A percentile compares a stretch with the other conserved stretches of the same genome.
These are phyloP conservation scores for Russula dissimulans DNA, from an alignment of 768 basidiomycete species.

Conservation along the genomic window DNA sequence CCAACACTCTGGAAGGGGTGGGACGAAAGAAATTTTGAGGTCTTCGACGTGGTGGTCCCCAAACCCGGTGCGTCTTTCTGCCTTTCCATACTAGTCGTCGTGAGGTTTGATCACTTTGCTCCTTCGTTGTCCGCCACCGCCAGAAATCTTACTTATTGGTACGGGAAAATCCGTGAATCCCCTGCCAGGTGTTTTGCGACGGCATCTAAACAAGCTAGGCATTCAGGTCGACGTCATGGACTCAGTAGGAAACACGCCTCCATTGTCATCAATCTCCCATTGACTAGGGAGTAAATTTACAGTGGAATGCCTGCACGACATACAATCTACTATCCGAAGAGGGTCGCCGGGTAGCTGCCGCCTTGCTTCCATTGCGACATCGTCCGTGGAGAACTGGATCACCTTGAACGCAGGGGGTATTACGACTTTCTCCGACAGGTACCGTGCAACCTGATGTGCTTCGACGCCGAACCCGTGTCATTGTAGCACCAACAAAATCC, in stretches of 20 bases:
- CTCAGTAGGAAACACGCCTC: conserved; percentile 38
- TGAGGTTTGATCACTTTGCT: background rate
- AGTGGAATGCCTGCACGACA: conserved; percentile 92
- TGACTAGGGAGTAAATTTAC: background rate
- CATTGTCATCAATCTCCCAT: background rate
- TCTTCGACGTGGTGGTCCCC: conserved; percentile 77
- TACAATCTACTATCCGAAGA: conserved; percentile 93
- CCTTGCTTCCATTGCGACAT: conserved; percentile 61
- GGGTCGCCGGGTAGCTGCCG: conserved; percentile 86
- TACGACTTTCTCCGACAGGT: background rate
- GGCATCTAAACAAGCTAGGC: conserved; percentile 63
- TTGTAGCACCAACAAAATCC: background rate
- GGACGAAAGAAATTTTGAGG: conserved; percentile 60
- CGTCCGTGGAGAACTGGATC: conserved; percentile 38
- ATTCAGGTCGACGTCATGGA: conserved; percentile 88
- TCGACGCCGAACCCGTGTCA: background rate
- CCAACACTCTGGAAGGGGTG: conserved; percentile 56
- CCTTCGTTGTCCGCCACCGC: background rate
- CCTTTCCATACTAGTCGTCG: background rate
- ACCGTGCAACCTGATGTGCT: background rate
- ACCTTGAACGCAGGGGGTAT: background rate
- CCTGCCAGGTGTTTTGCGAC: conserved; percentile 56
- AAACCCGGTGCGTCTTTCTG: conserved; percentile 59
- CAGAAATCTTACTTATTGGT: conserved; percentile 86
- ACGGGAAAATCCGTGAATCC: conserved; percentile 68